Evolutionary conservation across 306 rosid genomes (phyloP), one percentile per base, ranked within the genome.

Genomic region (Lathyrus aphaca): DNA sequence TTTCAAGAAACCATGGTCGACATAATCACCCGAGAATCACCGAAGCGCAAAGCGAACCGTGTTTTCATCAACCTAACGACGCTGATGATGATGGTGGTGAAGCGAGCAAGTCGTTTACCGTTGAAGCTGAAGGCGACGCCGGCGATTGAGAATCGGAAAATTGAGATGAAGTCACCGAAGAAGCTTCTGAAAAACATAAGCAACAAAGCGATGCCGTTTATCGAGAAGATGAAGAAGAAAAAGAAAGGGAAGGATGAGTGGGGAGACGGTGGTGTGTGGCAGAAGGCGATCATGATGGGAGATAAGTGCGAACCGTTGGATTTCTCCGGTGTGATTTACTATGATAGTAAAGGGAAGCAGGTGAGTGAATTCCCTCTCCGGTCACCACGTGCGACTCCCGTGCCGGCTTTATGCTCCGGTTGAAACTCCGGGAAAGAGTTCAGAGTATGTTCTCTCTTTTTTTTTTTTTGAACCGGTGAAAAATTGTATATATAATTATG

Each of bases 201-300:
- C 82, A 74, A 55, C 68, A 86, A 83, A 68, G 79, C 87, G 55
- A 46, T 80, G 70, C 67, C 72, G 13, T 69, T 86, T 55, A 13
- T 80, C 21, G 51, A 40, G 1, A 15, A 75, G 77, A 79, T 23
- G 37, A 63, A 23, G 38, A 63, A 55, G 78, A 8, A 50, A 4
- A 72, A 50, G 40, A 66, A 61, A 0, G 19, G 17, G 5, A 25
- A 5, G 19, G 48, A 1, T 7, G 84, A 83, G 44, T 89, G 83
- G 81, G 96, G 94, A 3, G 54, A 82, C 37, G 96, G 90, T 0
- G 97, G 97, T 2, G 90, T 92, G 4, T 92, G 98, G 98, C 96
- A 92, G 73, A 75, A 81, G 61, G 21, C 86, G 55, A 92, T 87
- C 75, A 6, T 87, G 82, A 87, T 89, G 98, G 98, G 98, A 1